Conservation (phyloP, 106 monocot genomes). For the Ottelia alismoides region DNA sequence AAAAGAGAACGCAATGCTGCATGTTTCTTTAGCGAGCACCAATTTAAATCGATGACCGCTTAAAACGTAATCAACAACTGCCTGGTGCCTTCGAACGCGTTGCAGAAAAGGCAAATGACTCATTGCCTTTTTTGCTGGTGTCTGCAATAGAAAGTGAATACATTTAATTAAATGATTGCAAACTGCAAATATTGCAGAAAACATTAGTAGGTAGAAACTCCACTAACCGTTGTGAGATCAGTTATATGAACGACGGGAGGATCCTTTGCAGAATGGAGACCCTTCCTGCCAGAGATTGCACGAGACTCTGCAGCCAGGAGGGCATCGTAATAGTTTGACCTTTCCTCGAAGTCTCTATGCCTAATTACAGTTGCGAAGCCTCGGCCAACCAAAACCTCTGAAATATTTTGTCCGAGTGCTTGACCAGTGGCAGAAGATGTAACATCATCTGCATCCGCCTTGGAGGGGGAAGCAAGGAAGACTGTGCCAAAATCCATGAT, state of each 20-base stretch:
- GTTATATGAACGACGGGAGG: conserved; percentile 76
- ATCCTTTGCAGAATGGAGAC: conserved; percentile 63
- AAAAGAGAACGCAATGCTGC: conserved; percentile 90
- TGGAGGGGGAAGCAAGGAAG: conserved; percentile 51
- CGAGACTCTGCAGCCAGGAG: conserved; percentile 77
- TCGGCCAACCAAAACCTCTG: conserved; percentile 60
- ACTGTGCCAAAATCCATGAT: conserved; percentile 90
- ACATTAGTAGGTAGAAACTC: background rate
- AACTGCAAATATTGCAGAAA: background rate
- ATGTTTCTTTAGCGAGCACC: conserved; percentile 82
- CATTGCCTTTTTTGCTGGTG: conserved; percentile 66
- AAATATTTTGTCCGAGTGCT: conserved; percentile 56
- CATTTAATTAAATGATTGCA: background rate
- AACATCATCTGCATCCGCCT: conserved; percentile 44
- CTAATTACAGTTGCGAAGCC: conserved; percentile 71
- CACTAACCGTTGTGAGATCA: conserved; percentile 74
- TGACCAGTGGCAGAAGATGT: conserved; percentile 24
- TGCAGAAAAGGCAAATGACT: conserved; percentile 88
- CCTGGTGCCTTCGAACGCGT: conserved; percentile 55
- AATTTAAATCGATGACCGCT: conserved; percentile 96
- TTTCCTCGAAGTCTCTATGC: conserved; percentile 91
- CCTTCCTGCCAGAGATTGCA: conserved; percentile 69
- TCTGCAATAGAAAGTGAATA: conserved; percentile 24
- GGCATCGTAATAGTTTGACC: conserved; percentile 87
- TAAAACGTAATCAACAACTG: conserved; percentile 91